Percentiles rank a stretch among this genome's conserved stretches.
phyloP scores from a whole-genome alignment of 192 early-diverging fungal species.

The Rhizophlyctis rosea region DNA sequence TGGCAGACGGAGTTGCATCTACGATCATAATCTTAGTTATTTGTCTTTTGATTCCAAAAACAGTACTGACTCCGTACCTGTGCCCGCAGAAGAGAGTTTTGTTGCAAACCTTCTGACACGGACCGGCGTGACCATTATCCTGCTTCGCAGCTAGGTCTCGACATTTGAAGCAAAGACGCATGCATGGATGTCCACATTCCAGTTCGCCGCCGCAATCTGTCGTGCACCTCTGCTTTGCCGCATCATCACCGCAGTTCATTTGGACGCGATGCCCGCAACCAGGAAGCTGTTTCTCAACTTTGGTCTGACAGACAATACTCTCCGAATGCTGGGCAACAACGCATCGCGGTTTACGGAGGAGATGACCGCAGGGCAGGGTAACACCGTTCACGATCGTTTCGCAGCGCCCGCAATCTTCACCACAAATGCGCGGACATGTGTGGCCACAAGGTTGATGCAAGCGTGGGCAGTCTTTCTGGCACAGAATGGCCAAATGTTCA shows the following conservation, averaged over 20 bases:
- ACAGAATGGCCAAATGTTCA: conserved; percentile 40
- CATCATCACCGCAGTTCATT: conserved; percentile 25
- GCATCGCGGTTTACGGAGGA: conserved; percentile 5
- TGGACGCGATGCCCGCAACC: conserved; percentile 39
- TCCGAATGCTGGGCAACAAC: neutral
- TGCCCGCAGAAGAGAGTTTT: conserved; percentile 40
- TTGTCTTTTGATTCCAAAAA: too few species aligned
- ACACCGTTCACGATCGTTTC: conserved; percentile 1
- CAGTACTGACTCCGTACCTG: conserved; percentile 29
- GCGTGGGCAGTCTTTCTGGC: conserved; percentile 41
- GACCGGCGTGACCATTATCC: neutral
- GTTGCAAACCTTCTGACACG: conserved; percentile 16
- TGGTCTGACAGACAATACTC: conserved; percentile 1
- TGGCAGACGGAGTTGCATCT: conserved; percentile 8
- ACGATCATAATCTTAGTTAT: neutral
- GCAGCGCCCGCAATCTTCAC: conserved; percentile 45
- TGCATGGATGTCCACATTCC: conserved; percentile 42
- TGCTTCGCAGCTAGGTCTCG: conserved; percentile 15
- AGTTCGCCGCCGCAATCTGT: conserved; percentile 27
- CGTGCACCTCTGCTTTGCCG: conserved; percentile 16
- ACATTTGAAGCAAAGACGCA: conserved; percentile 38
- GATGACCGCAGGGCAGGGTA: conserved; percentile 32
- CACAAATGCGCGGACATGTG: conserved; percentile 43
- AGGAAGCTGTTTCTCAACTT: conserved; percentile 24
- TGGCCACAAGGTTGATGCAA: conserved; percentile 41